Conservation (phyloP, 257 asterid species). For the Haberlea rhodopensis region DNA sequence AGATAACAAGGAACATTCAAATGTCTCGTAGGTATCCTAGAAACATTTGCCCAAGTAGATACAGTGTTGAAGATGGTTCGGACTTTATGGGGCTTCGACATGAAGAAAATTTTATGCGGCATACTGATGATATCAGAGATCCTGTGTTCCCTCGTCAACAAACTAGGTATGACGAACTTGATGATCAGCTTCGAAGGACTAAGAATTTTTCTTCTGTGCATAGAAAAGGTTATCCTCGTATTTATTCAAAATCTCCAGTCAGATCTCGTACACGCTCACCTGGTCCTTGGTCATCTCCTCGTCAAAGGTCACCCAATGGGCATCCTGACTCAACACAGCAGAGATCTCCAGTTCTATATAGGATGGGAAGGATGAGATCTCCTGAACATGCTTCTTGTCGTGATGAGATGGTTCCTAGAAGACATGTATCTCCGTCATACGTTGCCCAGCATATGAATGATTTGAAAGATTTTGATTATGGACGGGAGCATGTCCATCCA, state of each 20-base stretch:
- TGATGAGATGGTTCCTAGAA: slow-evolving; percentile 61
- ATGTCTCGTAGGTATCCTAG: slow-evolving; percentile 50
- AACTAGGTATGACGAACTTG: slow-evolving; percentile 48
- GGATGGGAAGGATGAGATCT: slow-evolving; percentile 71
- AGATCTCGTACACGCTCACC: slow-evolving; percentile 69
- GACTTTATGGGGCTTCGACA: slow-evolving; percentile 38
- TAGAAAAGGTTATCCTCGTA: slow-evolving; percentile 56
- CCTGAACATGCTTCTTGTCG: slow-evolving; percentile 63
- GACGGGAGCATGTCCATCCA: slow-evolving; percentile 52
- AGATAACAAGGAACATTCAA: slow-evolving; percentile 39
- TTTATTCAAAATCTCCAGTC: slow-evolving; percentile 65
- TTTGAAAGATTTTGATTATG: slow-evolving; percentile 52
- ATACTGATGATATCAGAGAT: slow-evolving; percentile 46
- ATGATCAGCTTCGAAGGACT: slow-evolving; percentile 52
- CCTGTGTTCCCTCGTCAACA: slow-evolving; percentile 47
- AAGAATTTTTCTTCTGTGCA: slow-evolving; percentile 52
- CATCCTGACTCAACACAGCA: slow-evolving; percentile 48
- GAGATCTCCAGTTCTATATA: slow-evolving; percentile 53
- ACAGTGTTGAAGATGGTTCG: slow-evolving; percentile 40
- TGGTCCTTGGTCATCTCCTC: slow-evolving; percentile 70
- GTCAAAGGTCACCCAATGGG: slow-evolving; percentile 64
- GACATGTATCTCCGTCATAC: slow-evolving; percentile 70
- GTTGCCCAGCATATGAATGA: slow-evolving; percentile 46
- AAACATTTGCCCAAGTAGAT: slow-evolving; percentile 51
- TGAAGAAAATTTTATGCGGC: slow-evolving; percentile 47